These are phyloP conservation scores for Erysiphe pulchra DNA, from an alignment of 2,329 filamentous ascomycete genomes.

Conservation along the genomic window DNA sequence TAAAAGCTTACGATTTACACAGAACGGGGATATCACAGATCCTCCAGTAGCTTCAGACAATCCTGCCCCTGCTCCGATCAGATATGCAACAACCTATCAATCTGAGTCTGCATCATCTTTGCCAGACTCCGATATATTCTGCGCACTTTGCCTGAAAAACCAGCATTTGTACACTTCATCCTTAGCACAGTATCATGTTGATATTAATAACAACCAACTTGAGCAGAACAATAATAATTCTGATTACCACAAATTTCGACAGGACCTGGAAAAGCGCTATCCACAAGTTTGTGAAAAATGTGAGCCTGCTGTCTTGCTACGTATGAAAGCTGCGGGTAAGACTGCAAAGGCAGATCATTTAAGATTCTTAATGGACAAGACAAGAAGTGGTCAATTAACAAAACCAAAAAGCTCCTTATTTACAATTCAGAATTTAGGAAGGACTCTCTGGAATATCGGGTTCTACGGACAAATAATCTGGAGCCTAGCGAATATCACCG, in stretches of 20 bases:
- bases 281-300: slow-evolving; percentile 72
- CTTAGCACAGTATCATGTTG: slow-evolving; percentile 51
- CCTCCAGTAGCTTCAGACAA: slow-evolving; percentile 40
- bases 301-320: slow-evolving; percentile 43
- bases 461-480: slow-evolving; percentile 9
- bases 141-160: slow-evolving; percentile 63
- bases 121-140: slow-evolving; percentile 23
- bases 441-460: slow-evolving; percentile 8
- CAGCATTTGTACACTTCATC: slow-evolving; percentile 56
- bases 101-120: slow-evolving; percentile 14
- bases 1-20: slow-evolving; percentile 3
- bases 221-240: slow-evolving; percentile 31
- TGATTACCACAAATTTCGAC: slow-evolving; percentile 43
- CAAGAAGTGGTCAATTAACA: slow-evolving; percentile 18
- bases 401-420: slow-evolving; percentile 4
- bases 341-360: slow-evolving; percentile 25
- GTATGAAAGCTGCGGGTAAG: slow-evolving; percentile 48
- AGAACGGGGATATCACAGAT: slow-evolving; percentile 79
- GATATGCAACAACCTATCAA: slow-evolving; percentile 17
- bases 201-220: not conserved
- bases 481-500: slow-evolving; percentile 3
- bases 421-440: slow-evolving; percentile 4
- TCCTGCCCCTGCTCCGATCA: slow-evolving; percentile 20
- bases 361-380: slow-evolving; percentile 34
- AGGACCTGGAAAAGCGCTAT: slow-evolving; percentile 54